These are phyloP conservation scores for Chlamydomonas schloesseri DNA, from an alignment of 139 green algal species.

Conservation along the genomic window DNA sequence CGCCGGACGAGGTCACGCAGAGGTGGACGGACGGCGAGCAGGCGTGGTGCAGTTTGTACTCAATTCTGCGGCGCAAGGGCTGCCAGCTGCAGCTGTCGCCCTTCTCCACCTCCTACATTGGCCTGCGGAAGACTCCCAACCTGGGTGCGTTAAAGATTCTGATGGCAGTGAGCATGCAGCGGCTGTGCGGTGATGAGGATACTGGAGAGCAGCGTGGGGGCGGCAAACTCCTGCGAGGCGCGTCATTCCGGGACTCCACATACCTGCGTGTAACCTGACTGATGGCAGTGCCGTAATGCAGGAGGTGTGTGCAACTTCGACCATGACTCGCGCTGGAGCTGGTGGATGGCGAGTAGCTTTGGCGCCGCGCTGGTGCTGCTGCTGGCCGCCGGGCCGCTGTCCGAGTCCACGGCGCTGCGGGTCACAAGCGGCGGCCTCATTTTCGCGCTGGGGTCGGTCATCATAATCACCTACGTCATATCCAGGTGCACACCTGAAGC, in stretches of 20 bases:
- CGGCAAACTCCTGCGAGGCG: too few species aligned
- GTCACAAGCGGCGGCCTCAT: slow-evolving; percentile 41
- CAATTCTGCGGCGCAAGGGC: not conserved
- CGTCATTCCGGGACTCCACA: too few species aligned
- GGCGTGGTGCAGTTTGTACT: slow-evolving; percentile 37
- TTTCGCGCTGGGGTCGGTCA: slow-evolving; percentile 39
- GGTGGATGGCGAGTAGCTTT: slow-evolving; percentile 25
- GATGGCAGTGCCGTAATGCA: not conserved
- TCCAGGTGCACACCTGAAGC: slow-evolving; percentile 20
- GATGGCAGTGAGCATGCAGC: too few species aligned
- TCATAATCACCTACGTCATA: slow-evolving; percentile 34
- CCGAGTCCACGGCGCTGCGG: slow-evolving; percentile 27
- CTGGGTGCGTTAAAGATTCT: not conserved
- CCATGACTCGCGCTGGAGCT: not conserved
- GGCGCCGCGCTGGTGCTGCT: slow-evolving; percentile 7
- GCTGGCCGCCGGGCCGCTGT: slow-evolving; percentile 23
- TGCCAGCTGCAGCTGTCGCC: slow-evolving; percentile 46
- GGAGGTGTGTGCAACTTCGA: not conserved
- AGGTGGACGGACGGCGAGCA: not conserved
- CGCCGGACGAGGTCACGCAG: not conserved
- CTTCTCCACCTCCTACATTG: slow-evolving; percentile 22
- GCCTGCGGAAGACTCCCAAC: not conserved
- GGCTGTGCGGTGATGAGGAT: too few species aligned
- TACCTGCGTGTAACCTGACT: too few species aligned
- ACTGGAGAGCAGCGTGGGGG: too few species aligned